phyloP scores from a whole-genome alignment of 441 rosid genomes.

The Biscutella laevigata region DNA sequence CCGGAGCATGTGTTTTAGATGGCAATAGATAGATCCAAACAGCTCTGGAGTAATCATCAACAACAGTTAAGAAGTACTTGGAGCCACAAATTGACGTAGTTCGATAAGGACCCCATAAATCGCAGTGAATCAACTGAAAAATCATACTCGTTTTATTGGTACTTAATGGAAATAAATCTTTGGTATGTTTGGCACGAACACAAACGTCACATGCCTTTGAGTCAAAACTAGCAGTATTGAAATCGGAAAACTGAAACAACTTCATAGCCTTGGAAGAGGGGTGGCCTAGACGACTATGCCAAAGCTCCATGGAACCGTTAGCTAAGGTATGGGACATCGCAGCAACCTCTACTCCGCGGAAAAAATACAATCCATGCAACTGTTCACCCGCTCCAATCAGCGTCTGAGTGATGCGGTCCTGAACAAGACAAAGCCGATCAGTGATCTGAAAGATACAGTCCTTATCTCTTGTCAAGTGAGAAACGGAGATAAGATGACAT shows the following conservation, averaged over 20 bases:
- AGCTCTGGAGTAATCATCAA: background rate
- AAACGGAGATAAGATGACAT: background rate
- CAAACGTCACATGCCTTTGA: background rate
- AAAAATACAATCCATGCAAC: background rate
- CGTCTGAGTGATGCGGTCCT: background rate
- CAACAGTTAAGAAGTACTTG: background rate
- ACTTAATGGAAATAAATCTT: background rate
- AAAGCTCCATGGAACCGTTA: background rate
- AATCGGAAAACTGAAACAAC: background rate
- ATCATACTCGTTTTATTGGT: background rate
- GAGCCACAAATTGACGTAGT: background rate
- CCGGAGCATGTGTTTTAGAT: background rate
- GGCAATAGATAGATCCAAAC: background rate
- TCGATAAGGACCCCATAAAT: background rate
- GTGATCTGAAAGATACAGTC: background rate
- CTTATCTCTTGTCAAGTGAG: fast-evolving
- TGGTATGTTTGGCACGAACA: background rate
- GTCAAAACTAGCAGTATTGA: background rate
- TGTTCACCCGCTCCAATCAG: constrained; percentile 13
- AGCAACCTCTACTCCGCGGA: background rate
- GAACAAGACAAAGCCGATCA: background rate
- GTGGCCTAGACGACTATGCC: background rate
- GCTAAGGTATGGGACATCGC: background rate
- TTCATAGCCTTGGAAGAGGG: background rate
- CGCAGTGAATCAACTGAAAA: background rate